Conservation (phyloP, 1,284 basidiomycete species). For the Agroathelia rolfsii region DNA sequence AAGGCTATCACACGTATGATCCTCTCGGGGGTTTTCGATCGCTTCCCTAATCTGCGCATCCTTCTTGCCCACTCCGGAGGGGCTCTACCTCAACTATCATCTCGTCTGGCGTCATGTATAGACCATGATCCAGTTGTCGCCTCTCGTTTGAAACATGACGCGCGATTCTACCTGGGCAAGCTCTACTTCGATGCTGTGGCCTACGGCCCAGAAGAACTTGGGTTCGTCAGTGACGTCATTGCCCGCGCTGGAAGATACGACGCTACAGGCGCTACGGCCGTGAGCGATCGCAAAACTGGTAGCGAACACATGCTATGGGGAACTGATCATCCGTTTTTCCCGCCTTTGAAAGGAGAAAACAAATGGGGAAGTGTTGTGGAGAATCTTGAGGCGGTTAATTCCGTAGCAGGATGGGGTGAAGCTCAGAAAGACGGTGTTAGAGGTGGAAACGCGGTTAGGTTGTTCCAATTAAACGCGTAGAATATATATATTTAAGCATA, state of each 20-base stretch:
- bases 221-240: constrained; percentile 62
- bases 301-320: constrained; percentile 69
- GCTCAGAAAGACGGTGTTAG: constrained; percentile 54
- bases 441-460: constrained; percentile 58
- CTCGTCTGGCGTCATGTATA: constrained; percentile 75
- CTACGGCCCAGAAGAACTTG: constrained; percentile 77
- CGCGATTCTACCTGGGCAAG: constrained; percentile 73
- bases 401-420: constrained; percentile 51
- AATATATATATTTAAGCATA: too few relatives aligned
- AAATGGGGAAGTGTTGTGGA: constrained; percentile 80
- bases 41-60: constrained; percentile 61
- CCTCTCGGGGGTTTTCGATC: constrained; percentile 71
- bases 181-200: constrained; percentile 77
- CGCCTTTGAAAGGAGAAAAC: constrained; percentile 56
- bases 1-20: constrained; percentile 75
- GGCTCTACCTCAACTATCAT: constrained; percentile 70
- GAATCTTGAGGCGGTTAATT: constrained; percentile 70
- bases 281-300: constrained; percentile 29
- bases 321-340: constrained; percentile 87
- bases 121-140: constrained; percentile 74
- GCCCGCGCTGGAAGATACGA: constrained; percentile 49
- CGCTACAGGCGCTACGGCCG: constrained; percentile 18
- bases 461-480: constrained; percentile 61
- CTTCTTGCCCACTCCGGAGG: constrained; percentile 82
- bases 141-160: constrained; percentile 66